Base-by-base conservation (phyloP, 2,329 filamentous ascomycete genomes). In the Cytospora piceicola region DNA sequence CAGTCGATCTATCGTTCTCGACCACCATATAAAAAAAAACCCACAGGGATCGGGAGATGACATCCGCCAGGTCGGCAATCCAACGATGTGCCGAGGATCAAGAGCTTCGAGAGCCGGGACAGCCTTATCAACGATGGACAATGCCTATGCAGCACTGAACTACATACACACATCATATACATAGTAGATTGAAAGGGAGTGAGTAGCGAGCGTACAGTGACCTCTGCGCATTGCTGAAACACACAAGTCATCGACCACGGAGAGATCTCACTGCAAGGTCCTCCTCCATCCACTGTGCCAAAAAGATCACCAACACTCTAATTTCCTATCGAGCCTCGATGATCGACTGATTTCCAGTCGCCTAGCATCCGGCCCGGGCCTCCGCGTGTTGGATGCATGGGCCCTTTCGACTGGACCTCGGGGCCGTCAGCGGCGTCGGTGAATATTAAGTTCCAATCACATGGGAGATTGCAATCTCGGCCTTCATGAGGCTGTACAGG, bases 401-500 rank as follows among this genome's bases (percentile, higher is more conserved):
- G 30, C n/a, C 36, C 53, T 32, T 29, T 29, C 17, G 39, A 29
- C 3, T 12, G n/a, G 51, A 2, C 5, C 24, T 17, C 22, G 15
- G 20, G 61, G 39, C 14, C 53, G 6, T 32, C n/a, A 17, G 36
- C 60, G 55, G 51, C 30, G 32, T 36, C 51, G n/a, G 49, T 22
- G 29, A 39, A 51, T 22, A 42, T 42, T 52, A 46, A 54, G 53
- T 32, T 36, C 52, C 61, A 32, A 52, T 52, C 42, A 36, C 39
- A 24, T 46, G 36, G 42, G 30, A 64, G 65, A 64, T 63, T 66
- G 65, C 52, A 66, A 66, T 66, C 57, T 66, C 65, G 65, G 65
- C 42, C 39, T 2, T 46, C 46, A 20, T 63, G 61, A 63, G 61
- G 61, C 61, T 63, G 61, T 63, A 53, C 60, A 63, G 60, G 51